Conservation (phyloP, 257 asterid species). For the Paulownia fortunei region DNA sequence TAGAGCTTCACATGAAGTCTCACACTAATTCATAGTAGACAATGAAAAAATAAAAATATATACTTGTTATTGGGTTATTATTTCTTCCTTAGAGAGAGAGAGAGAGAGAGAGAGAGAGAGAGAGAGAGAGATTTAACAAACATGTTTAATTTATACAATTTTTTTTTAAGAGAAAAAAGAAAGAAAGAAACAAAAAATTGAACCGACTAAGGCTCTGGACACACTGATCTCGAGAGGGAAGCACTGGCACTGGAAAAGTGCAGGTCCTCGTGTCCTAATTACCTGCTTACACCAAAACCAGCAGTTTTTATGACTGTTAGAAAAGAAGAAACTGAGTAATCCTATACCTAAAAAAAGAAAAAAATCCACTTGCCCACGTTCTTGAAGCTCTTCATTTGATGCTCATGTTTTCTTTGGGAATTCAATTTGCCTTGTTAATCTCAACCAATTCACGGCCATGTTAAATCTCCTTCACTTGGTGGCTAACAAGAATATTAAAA, state of each 20-base stretch:
- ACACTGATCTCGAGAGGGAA: slow-evolving; percentile 36
- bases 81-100: no score
- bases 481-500: background rate
- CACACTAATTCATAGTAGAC: background rate
- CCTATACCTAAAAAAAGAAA: slow-evolving; percentile 25
- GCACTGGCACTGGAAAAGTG: slow-evolving; percentile 10
- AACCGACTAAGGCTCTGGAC: slow-evolving; percentile 31
- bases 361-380: slow-evolving; percentile 53
- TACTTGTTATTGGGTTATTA: background rate
- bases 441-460: background rate
- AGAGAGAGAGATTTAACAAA: no score
- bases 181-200: background rate
- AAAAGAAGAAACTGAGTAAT: slow-evolving; percentile 36
- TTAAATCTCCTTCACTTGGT: background rate
- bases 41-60: background rate
- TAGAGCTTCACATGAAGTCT: slow-evolving; percentile 40
- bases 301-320: slow-evolving; percentile 12
- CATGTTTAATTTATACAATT: no score
- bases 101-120: no score
- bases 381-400: slow-evolving; percentile 48
- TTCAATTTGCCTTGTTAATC: slow-evolving; percentile 9
- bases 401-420: slow-evolving; percentile 36
- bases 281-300: slow-evolving; percentile 27
- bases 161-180: background rate
- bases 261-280: slow-evolving; percentile 36